Evolutionary conservation across 495 filamentous ascomycete species (phyloP).

Genomic region (Podospora tetraspora): DNA sequence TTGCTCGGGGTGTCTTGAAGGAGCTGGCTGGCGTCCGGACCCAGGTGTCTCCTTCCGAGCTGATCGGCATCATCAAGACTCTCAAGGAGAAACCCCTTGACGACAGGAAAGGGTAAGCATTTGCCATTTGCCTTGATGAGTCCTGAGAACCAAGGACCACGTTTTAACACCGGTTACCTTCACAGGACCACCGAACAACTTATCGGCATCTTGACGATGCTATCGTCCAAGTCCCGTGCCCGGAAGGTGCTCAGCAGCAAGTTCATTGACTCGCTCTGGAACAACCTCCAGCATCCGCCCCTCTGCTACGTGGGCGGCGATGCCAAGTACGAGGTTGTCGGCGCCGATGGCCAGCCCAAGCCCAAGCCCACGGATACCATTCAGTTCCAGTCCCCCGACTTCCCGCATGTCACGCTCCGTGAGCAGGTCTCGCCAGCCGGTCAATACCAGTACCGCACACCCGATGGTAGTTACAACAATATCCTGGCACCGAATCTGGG

Average conservation of each 20-base stretch:
- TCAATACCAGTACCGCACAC: conserved; percentile 53
- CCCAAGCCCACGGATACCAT: conserved; percentile 20
- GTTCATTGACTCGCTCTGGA: conserved; percentile 61
- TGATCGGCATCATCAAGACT: conserved; percentile 24
- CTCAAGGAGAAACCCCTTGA: conserved; percentile 29
- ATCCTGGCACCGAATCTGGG: conserved; percentile 60
- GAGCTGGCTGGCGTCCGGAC: conserved; percentile 22
- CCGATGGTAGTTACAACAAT: conserved; percentile 67
- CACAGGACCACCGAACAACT: conserved; percentile 28
- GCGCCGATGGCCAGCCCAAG: conserved; percentile 1
- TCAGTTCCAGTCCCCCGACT: conserved; percentile 29
- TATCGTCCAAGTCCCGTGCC: conserved; percentile 51
- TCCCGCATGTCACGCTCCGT: conserved; percentile 32
- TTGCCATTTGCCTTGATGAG: not conserved
- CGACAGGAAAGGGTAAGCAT: conserved; percentile 28
- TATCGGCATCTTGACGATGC: conserved; percentile 32
- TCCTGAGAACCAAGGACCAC: not conserved
- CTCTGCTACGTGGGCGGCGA: conserved; percentile 47
- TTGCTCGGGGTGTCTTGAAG: conserved; percentile 27
- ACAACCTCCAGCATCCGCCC: conserved; percentile 64
- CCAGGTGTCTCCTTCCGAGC: conserved; percentile 22
- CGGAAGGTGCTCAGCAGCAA: conserved; percentile 51
- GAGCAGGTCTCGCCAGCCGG: conserved; percentile 29
- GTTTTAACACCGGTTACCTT: not conserved
- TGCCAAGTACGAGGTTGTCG: conserved; percentile 30